phyloP scores from a whole-genome alignment of 139 green algal genomes.

The Ettlia oleoabundans region DNA sequence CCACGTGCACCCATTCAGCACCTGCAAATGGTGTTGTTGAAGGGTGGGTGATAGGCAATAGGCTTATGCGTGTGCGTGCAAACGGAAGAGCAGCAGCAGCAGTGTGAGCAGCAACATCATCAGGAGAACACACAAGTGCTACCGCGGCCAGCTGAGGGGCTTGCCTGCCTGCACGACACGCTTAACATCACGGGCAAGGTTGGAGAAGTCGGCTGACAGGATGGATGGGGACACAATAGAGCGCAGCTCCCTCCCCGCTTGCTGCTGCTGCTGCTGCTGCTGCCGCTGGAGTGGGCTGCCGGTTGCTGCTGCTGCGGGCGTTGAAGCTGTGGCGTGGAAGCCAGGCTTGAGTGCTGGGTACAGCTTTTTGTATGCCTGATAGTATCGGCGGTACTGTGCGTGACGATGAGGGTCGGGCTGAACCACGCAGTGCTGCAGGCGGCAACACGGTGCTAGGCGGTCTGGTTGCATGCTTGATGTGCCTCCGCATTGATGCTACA shows the following conservation, averaged over 20 bases:
- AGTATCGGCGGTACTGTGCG: constrained; percentile 56
- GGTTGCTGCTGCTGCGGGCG: constrained; percentile 22
- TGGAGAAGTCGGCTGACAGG: constrained; percentile 86
- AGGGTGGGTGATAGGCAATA: too few relatives aligned
- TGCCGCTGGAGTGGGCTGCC: neutral
- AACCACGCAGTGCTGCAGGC: constrained; percentile 40
- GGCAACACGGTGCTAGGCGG: too few relatives aligned
- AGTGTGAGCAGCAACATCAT: too few relatives aligned
- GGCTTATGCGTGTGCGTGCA: too few relatives aligned
- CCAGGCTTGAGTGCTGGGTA: constrained; percentile 66
- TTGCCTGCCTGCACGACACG: constrained; percentile 75
- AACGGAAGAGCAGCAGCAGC: too few relatives aligned
- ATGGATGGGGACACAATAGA: constrained; percentile 83
- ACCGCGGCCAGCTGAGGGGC: too few relatives aligned
- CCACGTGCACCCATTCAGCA: constrained; percentile 67
- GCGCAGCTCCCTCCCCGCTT: neutral
- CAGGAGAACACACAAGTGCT: too few relatives aligned
- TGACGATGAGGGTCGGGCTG: constrained; percentile 53
- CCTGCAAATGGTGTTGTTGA: too few relatives aligned
- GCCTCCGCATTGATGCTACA: too few relatives aligned
- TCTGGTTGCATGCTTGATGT: too few relatives aligned
- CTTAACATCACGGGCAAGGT: constrained; percentile 74
- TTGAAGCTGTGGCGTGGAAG: constrained; percentile 35
- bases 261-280: neutral
- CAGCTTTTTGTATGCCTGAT: constrained; percentile 58